Base-by-base conservation (phyloP, 1,284 basidiomycete genomes). In the Austroboletus olivaceoglutinosus region DNA sequence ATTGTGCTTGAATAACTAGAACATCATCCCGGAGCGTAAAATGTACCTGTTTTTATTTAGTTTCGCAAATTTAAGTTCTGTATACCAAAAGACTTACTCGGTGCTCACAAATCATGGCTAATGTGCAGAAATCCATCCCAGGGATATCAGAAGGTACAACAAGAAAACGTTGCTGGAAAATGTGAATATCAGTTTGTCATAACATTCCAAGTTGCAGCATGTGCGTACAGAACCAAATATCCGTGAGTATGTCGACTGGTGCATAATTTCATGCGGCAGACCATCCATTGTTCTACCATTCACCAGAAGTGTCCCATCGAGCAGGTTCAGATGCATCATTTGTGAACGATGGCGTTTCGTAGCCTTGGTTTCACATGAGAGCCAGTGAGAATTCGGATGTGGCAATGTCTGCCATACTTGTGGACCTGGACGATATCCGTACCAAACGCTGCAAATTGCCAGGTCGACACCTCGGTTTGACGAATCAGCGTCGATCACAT, bases 201-300 rank as follows among this genome's bases (percentile, higher is more conserved):
- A 8, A 21, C 19, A 12, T 37, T 15, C 8, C n/a, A 18, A 18
- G 11, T 10, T 10, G 12, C 10, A 25, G 15, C 2, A 23, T 23
- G 13, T 18, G 37, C 60, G 18, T 46, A 71, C 73, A 25, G 59
- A 25, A 11, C 57, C 61, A 29, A 73, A 70, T 19, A 79, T 53
- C 0, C 64, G 58, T 4, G 27, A 23, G 41, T 73, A 79, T 1
- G 64, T 59, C 1, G 65, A 37, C 55, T 78, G 70, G 0, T 29
- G 34, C 1, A 66, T 34, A 36, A 77, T 73, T 0, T 58, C 50
- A 1, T 36, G 43, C 0, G 77, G 74, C 10, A 81, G 61, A 23
- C 69, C 67, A 10, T 71, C 70, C 4, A 76, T 46, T 1, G 71
- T 64, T 42, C 67, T 68, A 0, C 75, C 78, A 15, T 34, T 13